phyloP scores from a whole-genome alignment of 1,284 basidiomycete species.

The Ustilago crameri region DNA sequence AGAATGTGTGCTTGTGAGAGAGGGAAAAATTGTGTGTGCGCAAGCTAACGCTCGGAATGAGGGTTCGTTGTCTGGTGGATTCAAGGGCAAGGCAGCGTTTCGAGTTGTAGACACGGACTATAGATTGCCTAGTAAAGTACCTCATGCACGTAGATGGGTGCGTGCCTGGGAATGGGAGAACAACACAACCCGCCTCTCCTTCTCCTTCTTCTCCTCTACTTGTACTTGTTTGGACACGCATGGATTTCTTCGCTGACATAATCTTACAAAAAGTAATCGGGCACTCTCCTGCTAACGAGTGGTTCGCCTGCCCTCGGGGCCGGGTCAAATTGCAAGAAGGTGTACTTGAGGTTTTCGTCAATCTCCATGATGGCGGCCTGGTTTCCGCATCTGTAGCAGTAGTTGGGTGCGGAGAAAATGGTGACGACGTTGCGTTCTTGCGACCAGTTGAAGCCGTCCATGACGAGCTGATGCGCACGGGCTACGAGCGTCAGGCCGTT shows the following conservation, averaged over 20 bases:
- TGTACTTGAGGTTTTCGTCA: slow-evolving; percentile 96
- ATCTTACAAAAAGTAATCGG: slow-evolving; percentile 74
- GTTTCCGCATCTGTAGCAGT: slow-evolving; percentile 98
- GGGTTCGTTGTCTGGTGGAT: too few relatives aligned
- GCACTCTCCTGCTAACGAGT: slow-evolving; percentile 95
- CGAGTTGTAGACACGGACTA: too few relatives aligned
- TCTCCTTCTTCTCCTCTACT: neutral
- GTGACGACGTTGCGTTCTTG: slow-evolving; percentile 99
- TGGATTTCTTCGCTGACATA: slow-evolving; percentile 1
- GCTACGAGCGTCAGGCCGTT: slow-evolving; percentile 94
- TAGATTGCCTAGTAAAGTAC: too few relatives aligned
- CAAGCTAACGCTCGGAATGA: too few relatives aligned
- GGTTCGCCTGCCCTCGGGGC: slow-evolving; percentile 98
- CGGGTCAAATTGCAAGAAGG: slow-evolving; percentile 99
- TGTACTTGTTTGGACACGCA: too few relatives aligned
- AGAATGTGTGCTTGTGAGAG: too few relatives aligned
- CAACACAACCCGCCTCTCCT: neutral
- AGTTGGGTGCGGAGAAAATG: slow-evolving; percentile 91
- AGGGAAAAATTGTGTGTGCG: too few relatives aligned
- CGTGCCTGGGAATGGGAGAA: too few relatives aligned
- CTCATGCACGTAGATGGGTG: too few relatives aligned
- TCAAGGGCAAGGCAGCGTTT: too few relatives aligned
- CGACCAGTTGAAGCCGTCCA: slow-evolving; percentile 98
- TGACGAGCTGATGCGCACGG: slow-evolving; percentile 76
- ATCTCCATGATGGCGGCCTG: slow-evolving; percentile 99